Conservation (phyloP, 176 grass and related monocot genomes). For the Oryza officinalis region DNA sequence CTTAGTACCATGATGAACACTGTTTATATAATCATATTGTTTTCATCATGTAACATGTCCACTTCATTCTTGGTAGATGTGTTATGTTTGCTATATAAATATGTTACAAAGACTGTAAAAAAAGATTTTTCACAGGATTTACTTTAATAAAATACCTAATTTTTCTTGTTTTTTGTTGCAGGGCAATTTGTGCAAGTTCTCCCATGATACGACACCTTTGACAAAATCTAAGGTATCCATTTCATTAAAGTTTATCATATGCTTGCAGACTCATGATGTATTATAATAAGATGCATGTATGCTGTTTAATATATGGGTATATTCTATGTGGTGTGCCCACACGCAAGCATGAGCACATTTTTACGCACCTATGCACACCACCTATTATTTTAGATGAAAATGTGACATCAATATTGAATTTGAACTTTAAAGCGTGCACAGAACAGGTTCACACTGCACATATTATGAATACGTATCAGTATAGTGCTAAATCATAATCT, state of each 20-base stretch:
- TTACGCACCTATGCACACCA: neutral
- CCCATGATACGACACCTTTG: slow-evolving; percentile 79
- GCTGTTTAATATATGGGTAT: neutral
- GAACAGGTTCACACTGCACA: neutral
- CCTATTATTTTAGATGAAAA: slow-evolving; percentile 10
- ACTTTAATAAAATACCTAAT: neutral
- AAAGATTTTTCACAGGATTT: slow-evolving; percentile 17
- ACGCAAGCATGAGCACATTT: neutral
- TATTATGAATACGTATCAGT: neutral
- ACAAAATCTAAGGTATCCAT: slow-evolving; percentile 86
- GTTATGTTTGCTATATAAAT: neutral
- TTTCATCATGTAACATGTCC: neutral
- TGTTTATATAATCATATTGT: neutral
- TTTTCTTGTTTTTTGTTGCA: slow-evolving; percentile 50
- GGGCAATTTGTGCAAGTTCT: slow-evolving; percentile 84
- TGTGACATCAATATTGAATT: neutral
- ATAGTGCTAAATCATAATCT: slow-evolving; percentile 5
- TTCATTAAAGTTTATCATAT: slow-evolving; percentile 4
- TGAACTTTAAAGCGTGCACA: neutral
- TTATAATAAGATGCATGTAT: slow-evolving; percentile 23
- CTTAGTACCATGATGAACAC: neutral
- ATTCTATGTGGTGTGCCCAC: neutral
- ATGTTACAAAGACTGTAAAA: neutral
- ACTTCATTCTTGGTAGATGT: neutral
- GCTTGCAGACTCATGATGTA: neutral